Evolutionary conservation across 345 rosid species (phyloP).

Genomic region (Psidium guajava): DNA sequence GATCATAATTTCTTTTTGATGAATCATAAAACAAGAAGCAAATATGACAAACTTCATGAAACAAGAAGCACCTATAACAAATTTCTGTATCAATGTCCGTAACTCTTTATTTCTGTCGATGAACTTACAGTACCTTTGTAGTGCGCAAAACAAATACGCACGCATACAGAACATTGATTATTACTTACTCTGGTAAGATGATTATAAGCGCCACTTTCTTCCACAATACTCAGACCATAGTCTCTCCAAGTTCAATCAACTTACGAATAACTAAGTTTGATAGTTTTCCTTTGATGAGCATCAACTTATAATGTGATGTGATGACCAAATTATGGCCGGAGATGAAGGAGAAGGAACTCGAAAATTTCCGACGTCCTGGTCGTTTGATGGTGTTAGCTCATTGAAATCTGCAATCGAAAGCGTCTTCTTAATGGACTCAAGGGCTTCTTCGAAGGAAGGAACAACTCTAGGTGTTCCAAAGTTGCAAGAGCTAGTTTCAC

Average conservation of each 20-base stretch:
- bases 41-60: background rate
- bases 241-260: background rate
- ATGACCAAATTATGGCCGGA: background rate
- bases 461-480: background rate
- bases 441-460: conserved; percentile 1
- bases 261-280: background rate
- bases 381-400: conserved; percentile 5
- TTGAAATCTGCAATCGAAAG: conserved; percentile 17
- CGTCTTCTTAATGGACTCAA: conserved; percentile 12
- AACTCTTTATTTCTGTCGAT: background rate
- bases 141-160: background rate
- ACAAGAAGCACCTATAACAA: background rate
- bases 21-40: background rate
- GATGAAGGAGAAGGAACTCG: background rate
- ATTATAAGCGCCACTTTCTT: background rate
- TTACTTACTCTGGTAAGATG: background rate
- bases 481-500: background rate
- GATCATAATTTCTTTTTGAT: background rate
- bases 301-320: background rate
- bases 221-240: background rate
- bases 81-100: background rate
- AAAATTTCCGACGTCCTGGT: background rate
- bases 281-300: background rate
- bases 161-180: background rate
- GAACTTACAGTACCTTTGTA: background rate